A percentile compares a stretch with the other conserved stretches of the same genome.
These are phyloP conservation scores for Suhomyces anneliseae DNA, from an alignment of 1,139 yeast species.

Conservation along the genomic window DNA sequence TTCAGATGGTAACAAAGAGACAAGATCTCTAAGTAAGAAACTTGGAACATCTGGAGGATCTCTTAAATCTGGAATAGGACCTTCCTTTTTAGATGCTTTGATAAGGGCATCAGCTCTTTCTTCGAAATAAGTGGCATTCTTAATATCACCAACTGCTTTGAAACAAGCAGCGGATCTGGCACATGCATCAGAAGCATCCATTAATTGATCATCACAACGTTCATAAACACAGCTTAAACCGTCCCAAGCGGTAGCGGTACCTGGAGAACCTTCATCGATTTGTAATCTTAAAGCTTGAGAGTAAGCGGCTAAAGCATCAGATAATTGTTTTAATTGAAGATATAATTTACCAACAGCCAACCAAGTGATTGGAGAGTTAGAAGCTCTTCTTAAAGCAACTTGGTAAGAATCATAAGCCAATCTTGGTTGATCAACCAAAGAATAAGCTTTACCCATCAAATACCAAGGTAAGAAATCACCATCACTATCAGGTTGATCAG, in stretches of 20 bases:
- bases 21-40: conserved; percentile 47
- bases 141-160: conserved; percentile 46
- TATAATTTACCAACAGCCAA: conserved; percentile 63
- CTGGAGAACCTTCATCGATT: conserved; percentile 48
- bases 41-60: conserved; percentile 54
- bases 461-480: conserved; percentile 60
- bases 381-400: conserved; percentile 54
- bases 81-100: conserved; percentile 43
- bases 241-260: conserved; percentile 65
- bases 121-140: conserved; percentile 42
- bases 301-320: conserved; percentile 67
- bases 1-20: conserved; percentile 44
- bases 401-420: conserved; percentile 60
- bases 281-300: conserved; percentile 60
- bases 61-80: conserved; percentile 44
- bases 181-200: conserved; percentile 63
- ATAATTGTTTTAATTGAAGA: conserved; percentile 56
- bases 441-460: conserved; percentile 55
- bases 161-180: conserved; percentile 52
- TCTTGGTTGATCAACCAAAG: conserved; percentile 46
- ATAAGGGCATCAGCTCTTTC: conserved; percentile 43
- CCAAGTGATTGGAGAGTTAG: conserved; percentile 62
- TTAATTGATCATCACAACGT: conserved; percentile 58
- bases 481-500: conserved; percentile 20
- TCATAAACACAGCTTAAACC: conserved; percentile 65